Base-by-base conservation (phyloP, 129 eudicot genomes). In the Gnaphalium uliginosum region DNA sequence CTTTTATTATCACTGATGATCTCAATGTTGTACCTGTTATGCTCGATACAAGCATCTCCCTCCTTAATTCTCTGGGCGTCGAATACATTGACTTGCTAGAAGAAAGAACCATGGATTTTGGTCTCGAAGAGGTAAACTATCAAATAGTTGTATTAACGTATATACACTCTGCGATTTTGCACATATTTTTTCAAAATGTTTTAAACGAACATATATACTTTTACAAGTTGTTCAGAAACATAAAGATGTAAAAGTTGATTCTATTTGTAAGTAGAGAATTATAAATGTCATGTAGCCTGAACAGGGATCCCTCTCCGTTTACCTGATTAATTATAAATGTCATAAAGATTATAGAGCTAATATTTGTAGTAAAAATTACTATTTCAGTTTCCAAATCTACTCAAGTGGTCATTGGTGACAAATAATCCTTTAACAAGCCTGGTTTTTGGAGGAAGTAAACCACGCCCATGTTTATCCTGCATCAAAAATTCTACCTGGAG, bases 41-140 rank as follows among this genome's bases (percentile, higher is more conserved):
- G 57, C 69, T 72, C 0, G 78, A 79, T 48, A 25, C 79, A 32
- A 85, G 74, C 29, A 33, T 74, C 33, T 0, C 26, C 29, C 75
- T 66, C 72, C 84, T 85, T 81, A 61, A 67, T n/a, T 63, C 69
- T 27, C 80, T 84, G 60, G 85, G 88, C 18, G 74, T 81, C 9
- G 78, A 61, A 39, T 66, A 72, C 67, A 68, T 67, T 23, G 82
- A 84, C 54, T 67, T 78, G 59, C 77, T 76, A 22, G 75, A 77
- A 10, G 72, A 72, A 33, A 69, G 7, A 46, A 65, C 39, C 56
- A 6, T 63, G 26, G 53, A 43, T 25, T 71, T 73, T 41, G 85
- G 83, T 32, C 32, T 61, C 24, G 67, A 81, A 29, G 72, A 81
- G 82, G 88, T 81, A 81, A 26, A 2, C 14, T 67, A 33, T 23